Evolutionary conservation across 768 basidiomycete species (phyloP), one percentile per base, ranked within the genome.

Genomic region (Sarcomyxa edulis): DNA sequence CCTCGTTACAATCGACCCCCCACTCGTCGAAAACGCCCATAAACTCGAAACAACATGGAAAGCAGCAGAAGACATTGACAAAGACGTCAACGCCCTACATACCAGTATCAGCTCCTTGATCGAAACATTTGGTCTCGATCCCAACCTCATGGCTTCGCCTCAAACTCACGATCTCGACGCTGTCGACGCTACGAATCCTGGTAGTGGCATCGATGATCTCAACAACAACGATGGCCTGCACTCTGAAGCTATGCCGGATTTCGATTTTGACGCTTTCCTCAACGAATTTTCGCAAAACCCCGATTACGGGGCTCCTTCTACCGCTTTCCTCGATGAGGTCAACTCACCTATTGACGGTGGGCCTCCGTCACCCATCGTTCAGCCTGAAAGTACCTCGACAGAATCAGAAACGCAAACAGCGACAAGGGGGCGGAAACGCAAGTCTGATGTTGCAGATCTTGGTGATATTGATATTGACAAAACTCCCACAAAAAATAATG

Each of bases 71-170:
- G 82, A 83, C 44, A 80, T 92, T 31, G 78, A 81, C 42, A 69
- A 72, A 32, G 84, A 87, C 40, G 84, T 92, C 19, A 78, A 81
- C 45, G 74, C 76, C 25, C 59, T 91, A 37, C 76, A 84, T 44
- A 64, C 61, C 9, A 79, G 75, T 43, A 78, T 94, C 29, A 74
- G 86, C 42, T 73, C 74, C 5, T 65, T 93, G 43, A 84, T 91
- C 21, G 69, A 83, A 45, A 72, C 72, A 33, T 70, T 90, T 32
- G 84, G 84, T 6, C 56, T 85, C 33, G 82, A 88, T 52, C 66
- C 79, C 14, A 42, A 33, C 8, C 24, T 61, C 7, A 46, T 71
- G 25, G 50, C 55, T 4, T 37, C 39, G 23, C 44, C 32, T 4
- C 35, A 31, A 24, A 15, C 21, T 37, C 27, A 14, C 4, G 25